phyloP scores from a whole-genome alignment of 805 yeast species.

The Dipodascus geniculatus region DNA sequence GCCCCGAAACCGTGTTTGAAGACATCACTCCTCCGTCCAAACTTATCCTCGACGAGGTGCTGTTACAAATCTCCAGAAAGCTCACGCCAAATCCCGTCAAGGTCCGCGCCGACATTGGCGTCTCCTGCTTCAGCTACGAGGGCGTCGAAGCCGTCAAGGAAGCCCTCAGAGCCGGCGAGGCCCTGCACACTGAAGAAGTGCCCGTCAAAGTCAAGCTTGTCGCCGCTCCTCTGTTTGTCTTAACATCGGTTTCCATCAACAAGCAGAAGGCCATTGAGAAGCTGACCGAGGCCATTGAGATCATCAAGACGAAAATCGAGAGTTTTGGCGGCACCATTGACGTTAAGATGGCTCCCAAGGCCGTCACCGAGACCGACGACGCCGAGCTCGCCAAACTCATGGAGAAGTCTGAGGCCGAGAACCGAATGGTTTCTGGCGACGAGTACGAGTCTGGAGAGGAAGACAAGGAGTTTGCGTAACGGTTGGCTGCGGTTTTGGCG shows the following conservation, averaged over 20 bases:
- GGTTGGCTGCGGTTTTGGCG: too few relatives aligned
- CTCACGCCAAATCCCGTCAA: slow-evolving; percentile 97
- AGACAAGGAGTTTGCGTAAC: slow-evolving; percentile 11
- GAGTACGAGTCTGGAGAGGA: slow-evolving; percentile 42
- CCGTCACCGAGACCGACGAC: slow-evolving; percentile 96
- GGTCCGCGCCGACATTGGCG: slow-evolving; percentile 97
- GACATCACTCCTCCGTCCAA: slow-evolving; percentile 58
- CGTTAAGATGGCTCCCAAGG: slow-evolving; percentile 96
- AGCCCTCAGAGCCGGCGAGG: slow-evolving; percentile 82
- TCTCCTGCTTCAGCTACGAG: slow-evolving; percentile 92
- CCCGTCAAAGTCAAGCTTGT: slow-evolving; percentile 90
- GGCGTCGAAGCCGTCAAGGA: slow-evolving; percentile 94
- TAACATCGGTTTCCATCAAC: slow-evolving; percentile 87
- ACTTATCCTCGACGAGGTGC: slow-evolving; percentile 73
- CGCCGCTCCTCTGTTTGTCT: slow-evolving; percentile 93
- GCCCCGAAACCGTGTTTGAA: slow-evolving; percentile 72
- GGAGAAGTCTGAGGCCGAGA: slow-evolving; percentile 87
- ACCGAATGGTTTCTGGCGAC: slow-evolving; percentile 72
- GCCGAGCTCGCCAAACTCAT: slow-evolving; percentile 93
- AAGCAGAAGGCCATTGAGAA: slow-evolving; percentile 77
- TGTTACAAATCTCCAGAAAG: slow-evolving; percentile 79
- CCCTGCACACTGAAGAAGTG: slow-evolving; percentile 66
- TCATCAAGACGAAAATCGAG: slow-evolving; percentile 57
- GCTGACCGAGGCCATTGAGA: slow-evolving; percentile 68
- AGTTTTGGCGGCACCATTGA: slow-evolving; percentile 76